Evolutionary conservation across 2,329 filamentous ascomycete genomes (phyloP).

Genomic region (Zymoseptoria pseudotritici): DNA sequence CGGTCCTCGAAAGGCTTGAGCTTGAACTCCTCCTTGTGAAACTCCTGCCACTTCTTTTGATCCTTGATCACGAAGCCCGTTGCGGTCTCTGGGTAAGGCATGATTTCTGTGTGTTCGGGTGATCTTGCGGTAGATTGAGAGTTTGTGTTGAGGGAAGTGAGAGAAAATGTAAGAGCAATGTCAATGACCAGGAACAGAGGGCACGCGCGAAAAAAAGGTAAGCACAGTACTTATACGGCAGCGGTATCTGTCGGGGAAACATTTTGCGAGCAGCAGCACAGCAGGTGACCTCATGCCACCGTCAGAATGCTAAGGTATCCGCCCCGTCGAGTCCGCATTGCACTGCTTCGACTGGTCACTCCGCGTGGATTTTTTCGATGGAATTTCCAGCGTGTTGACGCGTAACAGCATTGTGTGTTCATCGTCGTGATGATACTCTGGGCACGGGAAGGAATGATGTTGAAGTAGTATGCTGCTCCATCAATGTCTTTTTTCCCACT

Average conservation of each 20-base stretch:
- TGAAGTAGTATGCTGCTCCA: neutral
- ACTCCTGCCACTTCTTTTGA: constrained; percentile 55
- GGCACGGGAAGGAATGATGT: neutral
- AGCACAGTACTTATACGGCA: constrained; percentile 1
- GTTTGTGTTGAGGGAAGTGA: constrained; percentile 1
- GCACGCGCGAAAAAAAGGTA: neutral
- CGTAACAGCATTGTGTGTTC: neutral
- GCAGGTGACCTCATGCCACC: constrained; percentile 7
- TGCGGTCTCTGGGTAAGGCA: constrained; percentile 47
- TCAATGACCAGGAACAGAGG: neutral
- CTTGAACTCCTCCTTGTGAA: constrained; percentile 55
- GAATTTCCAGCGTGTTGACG: neutral
- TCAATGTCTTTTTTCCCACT: neutral
- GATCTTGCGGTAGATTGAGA: neutral
- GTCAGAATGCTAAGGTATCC: neutral
- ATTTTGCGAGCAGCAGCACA: neutral
- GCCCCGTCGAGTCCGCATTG: neutral
- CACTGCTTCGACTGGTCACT: neutral
- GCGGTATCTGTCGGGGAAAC: neutral
- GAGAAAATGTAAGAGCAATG: neutral
- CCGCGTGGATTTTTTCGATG: neutral
- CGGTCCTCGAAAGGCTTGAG: constrained; percentile 81
- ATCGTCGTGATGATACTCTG: neutral
- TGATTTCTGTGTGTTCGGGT: constrained; percentile 24
- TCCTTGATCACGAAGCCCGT: constrained; percentile 43